Base-by-base conservation (phyloP, 495 filamentous ascomycete species). In the Annulohypoxylon maeteangense region DNA sequence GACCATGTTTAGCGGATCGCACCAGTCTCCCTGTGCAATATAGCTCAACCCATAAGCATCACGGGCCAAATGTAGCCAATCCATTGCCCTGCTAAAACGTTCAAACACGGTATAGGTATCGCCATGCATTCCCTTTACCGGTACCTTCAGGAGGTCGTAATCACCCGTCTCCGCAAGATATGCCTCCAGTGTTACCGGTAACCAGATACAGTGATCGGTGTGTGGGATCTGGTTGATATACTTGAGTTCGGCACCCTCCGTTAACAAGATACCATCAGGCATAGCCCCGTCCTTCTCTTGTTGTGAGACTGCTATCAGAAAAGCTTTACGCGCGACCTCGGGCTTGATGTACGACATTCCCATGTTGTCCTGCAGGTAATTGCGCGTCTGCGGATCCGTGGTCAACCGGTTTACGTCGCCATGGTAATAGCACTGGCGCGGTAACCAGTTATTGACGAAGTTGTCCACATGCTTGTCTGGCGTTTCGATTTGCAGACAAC, bases 1-100 rank as follows among this genome's bases (percentile, higher is more conserved):
- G 42, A 87, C 86, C 86, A 87, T 87, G 74, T 87, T 87, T 81
- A 87, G 84, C 47, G 86, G 86, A 65, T 87, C 86, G 65, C 86
- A 87, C 86, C 86, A 87, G 66, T 87, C 86, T 44, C 86, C 86
- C 65, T 87, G 85, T 1, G 83, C 83, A 61, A 87, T 87, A 77
- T 81, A 87, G 76, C 84, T 86, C 34, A 87, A 79, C 7, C 86
- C 86, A 16, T 85, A 83, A 29, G 82, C 62, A 66, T 87, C 86
- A 42, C 86, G 84, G 1, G 81, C 75, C 10, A 75, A 65, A 11
- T 86, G 74, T 1, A 87, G 71, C 81, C 82, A 87, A 72, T 87
- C 82, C 82, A 87, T 84, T 44, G 86, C 85, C 27, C 82, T 79
- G 74, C 80, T 78, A 75, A 86, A 81, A 65, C 86, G 80, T 68